These are phyloP conservation scores for Candida ipomoeae DNA, from an alignment of 805 yeast genomes.

Conservation along the genomic window DNA sequence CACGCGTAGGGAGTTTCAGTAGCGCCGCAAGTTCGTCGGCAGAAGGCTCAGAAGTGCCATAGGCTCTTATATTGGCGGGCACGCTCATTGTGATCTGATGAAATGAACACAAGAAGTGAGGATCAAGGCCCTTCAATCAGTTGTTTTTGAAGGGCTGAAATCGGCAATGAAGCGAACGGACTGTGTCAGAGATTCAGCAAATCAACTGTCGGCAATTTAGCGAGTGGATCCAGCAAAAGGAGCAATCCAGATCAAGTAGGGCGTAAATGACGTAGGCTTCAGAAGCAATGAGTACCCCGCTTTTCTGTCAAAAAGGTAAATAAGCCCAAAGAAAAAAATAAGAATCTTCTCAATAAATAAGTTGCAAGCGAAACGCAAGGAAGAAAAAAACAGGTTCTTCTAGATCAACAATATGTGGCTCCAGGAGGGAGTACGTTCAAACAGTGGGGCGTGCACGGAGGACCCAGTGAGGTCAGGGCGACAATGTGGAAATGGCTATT, in stretches of 20 bases:
- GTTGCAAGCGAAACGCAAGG: background rate
- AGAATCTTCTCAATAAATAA: background rate
- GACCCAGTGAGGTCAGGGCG: background rate
- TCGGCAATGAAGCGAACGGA: too few species aligned
- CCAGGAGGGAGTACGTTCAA: background rate
- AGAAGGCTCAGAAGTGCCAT: background rate
- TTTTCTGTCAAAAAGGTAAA: background rate
- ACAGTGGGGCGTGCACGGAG: background rate
- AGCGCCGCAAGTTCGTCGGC: constrained; percentile 1
- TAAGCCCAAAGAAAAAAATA: background rate
- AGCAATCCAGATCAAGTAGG: background rate
- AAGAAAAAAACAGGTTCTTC: too few species aligned
- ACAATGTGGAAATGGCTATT: constrained; percentile 4
- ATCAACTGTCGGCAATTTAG: too few species aligned
- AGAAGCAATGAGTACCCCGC: constrained; percentile 1
- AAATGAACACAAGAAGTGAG: background rate
- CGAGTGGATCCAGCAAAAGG: background rate
- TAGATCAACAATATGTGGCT: background rate
- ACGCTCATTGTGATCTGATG: background rate
- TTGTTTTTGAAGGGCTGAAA: too few species aligned
- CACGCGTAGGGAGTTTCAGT: constrained; percentile 1
- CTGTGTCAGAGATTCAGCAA: background rate
- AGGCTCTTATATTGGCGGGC: background rate
- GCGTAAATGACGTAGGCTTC: background rate
- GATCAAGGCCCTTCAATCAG: too few species aligned